Evolutionary conservation across 2,329 filamentous ascomycete genomes (phyloP).

Genomic region (Stachybotrys echinatus): DNA sequence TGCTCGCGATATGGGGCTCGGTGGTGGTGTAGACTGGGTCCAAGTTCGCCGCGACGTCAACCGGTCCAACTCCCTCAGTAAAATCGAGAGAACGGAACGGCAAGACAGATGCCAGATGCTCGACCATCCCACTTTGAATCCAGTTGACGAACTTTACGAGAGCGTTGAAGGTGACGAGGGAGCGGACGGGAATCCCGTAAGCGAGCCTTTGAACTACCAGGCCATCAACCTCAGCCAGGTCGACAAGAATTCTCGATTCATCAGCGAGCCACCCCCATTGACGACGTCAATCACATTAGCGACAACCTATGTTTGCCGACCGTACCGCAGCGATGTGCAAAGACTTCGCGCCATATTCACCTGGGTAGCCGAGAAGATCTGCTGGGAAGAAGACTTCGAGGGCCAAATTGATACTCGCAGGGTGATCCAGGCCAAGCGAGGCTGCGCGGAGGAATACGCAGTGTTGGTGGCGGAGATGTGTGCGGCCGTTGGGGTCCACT

Average conservation of each 20-base stretch:
- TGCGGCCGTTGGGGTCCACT: conserved; percentile 76
- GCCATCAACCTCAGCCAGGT: conserved; percentile 77
- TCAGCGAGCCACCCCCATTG: conserved; percentile 75
- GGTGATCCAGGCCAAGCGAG: conserved; percentile 78
- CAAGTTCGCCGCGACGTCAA: conserved; percentile 95
- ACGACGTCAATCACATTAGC: conserved; percentile 79
- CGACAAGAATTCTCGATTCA: conserved; percentile 92
- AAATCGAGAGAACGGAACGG: conserved; percentile 78
- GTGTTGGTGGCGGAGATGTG: conserved; percentile 92
- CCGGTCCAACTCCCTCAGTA: conserved; percentile 86
- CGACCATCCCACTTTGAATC: conserved; percentile 81
- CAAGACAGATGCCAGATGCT: conserved; percentile 91
- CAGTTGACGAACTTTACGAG: conserved; percentile 83
- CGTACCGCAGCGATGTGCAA: conserved; percentile 91
- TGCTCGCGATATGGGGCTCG: conserved; percentile 66
- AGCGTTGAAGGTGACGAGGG: conserved; percentile 86
- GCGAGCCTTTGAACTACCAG: conserved; percentile 75
- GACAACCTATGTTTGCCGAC: conserved; percentile 87
- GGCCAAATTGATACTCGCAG: conserved; percentile 76
- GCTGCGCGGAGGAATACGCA: conserved; percentile 85
- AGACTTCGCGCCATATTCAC: conserved; percentile 91
- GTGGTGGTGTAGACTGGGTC: conserved; percentile 76
- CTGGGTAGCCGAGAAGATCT: conserved; percentile 92
- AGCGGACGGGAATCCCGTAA: conserved; percentile 76
- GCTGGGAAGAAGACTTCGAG: conserved; percentile 93